These are phyloP conservation scores for Suhomyces faveliae DNA, from an alignment of 805 yeast species.

Conservation along the genomic window DNA sequence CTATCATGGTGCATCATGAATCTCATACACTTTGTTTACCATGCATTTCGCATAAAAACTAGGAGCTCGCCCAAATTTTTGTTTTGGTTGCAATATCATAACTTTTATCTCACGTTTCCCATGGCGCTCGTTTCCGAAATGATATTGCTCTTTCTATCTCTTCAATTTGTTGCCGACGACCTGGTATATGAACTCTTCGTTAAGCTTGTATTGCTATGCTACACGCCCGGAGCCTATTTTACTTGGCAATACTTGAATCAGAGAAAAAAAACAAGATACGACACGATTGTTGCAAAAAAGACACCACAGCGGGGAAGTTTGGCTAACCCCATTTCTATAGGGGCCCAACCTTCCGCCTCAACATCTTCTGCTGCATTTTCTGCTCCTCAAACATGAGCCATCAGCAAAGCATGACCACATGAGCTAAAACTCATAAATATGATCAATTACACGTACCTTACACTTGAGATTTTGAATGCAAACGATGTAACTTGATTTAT, in stretches of 20 bases:
- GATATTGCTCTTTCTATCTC: constrained; percentile 33
- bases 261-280: constrained; percentile 21
- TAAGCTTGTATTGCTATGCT: constrained; percentile 27
- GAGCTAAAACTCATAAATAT: background rate
- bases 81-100: constrained; percentile 37
- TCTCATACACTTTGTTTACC: constrained; percentile 33
- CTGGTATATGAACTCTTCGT: constrained; percentile 24
- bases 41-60: constrained; percentile 36
- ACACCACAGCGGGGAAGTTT: constrained; percentile 11
- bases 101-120: constrained; percentile 36
- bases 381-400: background rate
- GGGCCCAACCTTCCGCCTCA: background rate
- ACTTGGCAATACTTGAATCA: constrained; percentile 30
- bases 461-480: background rate
- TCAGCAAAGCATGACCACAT: background rate
- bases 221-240: constrained; percentile 37
- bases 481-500: background rate
- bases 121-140: constrained; percentile 33
- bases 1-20: constrained; percentile 35
- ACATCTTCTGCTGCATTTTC: background rate
- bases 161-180: constrained; percentile 26
- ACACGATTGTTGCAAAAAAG: constrained; percentile 3
- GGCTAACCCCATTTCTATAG: background rate
- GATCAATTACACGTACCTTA: background rate
- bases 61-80: constrained; percentile 33